Conservation (phyloP, 768 basidiomycete species). For the Sistotremastrum niveocremeum region DNA sequence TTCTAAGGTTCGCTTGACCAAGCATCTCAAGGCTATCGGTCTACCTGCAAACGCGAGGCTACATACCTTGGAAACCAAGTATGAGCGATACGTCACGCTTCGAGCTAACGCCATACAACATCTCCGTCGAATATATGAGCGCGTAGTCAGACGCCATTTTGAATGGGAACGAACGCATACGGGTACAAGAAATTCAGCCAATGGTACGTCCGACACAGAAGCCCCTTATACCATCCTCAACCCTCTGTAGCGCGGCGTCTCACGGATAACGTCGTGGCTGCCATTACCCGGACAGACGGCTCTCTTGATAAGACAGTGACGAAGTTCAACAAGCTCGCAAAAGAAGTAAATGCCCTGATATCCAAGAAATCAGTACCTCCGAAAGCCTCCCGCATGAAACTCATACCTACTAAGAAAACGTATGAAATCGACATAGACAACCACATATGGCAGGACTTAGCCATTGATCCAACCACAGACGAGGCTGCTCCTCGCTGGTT, state of each 20-base stretch:
- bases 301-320: slow-evolving; percentile 12
- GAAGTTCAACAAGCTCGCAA: slow-evolving; percentile 18
- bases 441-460: slow-evolving; percentile 22
- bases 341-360: slow-evolving; percentile 13
- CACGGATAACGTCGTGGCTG: slow-evolving; percentile 14
- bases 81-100: slow-evolving; percentile 8
- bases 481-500: too few species aligned
- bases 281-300: slow-evolving; percentile 16
- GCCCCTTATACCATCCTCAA: background rate
- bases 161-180: slow-evolving; percentile 13
- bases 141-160: slow-evolving; percentile 14
- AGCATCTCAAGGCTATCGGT: too few species aligned
- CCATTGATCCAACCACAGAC: slow-evolving; percentile 13
- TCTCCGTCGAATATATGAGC: slow-evolving; percentile 13
- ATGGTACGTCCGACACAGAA: too few species aligned
- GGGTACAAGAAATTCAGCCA: slow-evolving; percentile 7
- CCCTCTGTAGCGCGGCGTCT: slow-evolving; percentile 15
- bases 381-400: slow-evolving; percentile 11
- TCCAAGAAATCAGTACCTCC: slow-evolving; percentile 10
- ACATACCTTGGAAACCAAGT: slow-evolving; percentile 1
- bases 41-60: slow-evolving; percentile 1
- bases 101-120: slow-evolving; percentile 13
- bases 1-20: background rate
- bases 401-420: slow-evolving; percentile 12
- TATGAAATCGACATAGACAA: slow-evolving; percentile 24